Evolutionary conservation across 805 yeast species (phyloP), one percentile per base, ranked within the genome.

Genomic region (Teunomyces aglyptinius): DNA sequence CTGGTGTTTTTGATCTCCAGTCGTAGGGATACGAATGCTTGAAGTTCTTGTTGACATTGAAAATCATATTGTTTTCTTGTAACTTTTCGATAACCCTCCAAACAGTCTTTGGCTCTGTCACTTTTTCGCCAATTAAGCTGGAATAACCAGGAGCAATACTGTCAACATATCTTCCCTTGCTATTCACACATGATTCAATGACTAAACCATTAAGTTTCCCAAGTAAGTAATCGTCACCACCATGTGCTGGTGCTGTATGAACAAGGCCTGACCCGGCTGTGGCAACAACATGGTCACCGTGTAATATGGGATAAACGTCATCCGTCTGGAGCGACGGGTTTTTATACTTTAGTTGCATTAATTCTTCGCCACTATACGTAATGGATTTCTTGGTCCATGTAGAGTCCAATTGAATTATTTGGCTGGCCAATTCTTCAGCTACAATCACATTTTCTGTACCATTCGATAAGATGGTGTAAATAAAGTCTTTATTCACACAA

Each of bases 161-260:
- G 0, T 81, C 78, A n/a, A 63, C 52, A 59, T 83, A 89, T 50
- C 73, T 72, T 1, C 99, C 99, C 44, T 70, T 65, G 47, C 77
- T 78, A 59, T 94, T 89, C 2, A 94, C 95, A 0, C 94, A 89
- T 0, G 97, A 89, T 49, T 71, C 78, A 0, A 88, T 80, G 7
- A 65, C 70, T 18, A 94, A 72, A 0, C 73, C 73, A 50, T 85
- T 67, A 18, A 71, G 64, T 47, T 77, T 63, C 28, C 96, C 92
- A 29, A 85, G 75, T 6, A 84, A 58, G 60, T 88, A 91, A 70
- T 94, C 99, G 54, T 94, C 99, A 57, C 83, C 80, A 57, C 99
- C 99, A 63, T 94, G 99, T 0, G 97, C 98, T 1, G 99, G 98
- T 0, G 99, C 98, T 16, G 89, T 86, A 61, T 94, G 99, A 1